Percentiles rank a stretch among this genome's conserved stretches.
Evolutionary conservation across 1,284 basidiomycete genomes (phyloP).

Genomic region (Ceratobasidium sp.): DNA sequence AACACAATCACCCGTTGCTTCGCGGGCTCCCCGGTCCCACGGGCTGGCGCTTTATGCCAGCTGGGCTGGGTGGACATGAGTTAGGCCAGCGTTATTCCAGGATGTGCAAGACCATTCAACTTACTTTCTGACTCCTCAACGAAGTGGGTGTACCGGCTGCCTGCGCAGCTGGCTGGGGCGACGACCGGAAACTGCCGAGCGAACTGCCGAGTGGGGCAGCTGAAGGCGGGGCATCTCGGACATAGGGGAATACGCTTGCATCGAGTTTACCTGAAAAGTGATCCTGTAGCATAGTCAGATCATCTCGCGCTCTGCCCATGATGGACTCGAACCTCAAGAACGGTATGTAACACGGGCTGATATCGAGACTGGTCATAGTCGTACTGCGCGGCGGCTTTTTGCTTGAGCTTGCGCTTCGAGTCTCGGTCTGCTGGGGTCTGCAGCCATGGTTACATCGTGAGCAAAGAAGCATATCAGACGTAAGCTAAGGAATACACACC

Average conservation of each 20-base stretch:
- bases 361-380: constrained; percentile 97
- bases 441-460: neutral
- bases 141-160: constrained; percentile 65
- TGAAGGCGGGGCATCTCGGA: constrained; percentile 82
- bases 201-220: constrained; percentile 59
- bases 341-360: constrained; percentile 85
- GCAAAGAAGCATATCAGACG: constrained; percentile 45
- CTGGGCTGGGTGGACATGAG: constrained; percentile 62
- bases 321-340: constrained; percentile 73
- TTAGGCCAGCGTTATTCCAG: constrained; percentile 55
- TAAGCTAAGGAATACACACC: constrained; percentile 60
- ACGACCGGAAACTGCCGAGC: constrained; percentile 60
- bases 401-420: constrained; percentile 81
- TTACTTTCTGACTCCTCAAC: constrained; percentile 70
- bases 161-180: constrained; percentile 49
- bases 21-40: constrained; percentile 62
- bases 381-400: constrained; percentile 77
- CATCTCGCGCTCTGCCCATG: neutral
- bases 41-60: constrained; percentile 79
- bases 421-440: constrained; percentile 79
- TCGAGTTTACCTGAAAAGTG: constrained; percentile 85
- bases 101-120: neutral
- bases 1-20: constrained; percentile 91
- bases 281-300: constrained; percentile 64
- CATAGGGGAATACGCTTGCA: constrained; percentile 84